A percentile compares a stretch with the other conserved stretches of the same genome.
phyloP scores from a whole-genome alignment of 2,329 filamentous ascomycete genomes.

The Clonostachys sp. region DNA sequence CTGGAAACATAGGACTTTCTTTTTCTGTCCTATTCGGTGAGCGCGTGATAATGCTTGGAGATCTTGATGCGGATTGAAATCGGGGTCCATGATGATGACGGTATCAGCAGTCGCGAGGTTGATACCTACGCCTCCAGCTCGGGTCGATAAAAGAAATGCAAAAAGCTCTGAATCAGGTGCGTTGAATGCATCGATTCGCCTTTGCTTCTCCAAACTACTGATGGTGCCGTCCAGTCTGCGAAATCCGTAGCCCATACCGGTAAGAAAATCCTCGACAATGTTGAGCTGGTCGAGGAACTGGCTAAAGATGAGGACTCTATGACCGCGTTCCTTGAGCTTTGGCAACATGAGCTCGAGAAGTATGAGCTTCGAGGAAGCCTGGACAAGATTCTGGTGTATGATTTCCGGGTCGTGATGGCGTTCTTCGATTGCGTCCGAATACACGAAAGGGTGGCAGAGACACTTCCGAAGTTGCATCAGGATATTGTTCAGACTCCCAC shows the following conservation, averaged over 20 bases:
- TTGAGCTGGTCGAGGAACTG: slow-evolving; percentile 88
- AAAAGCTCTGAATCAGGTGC: slow-evolving; percentile 78
- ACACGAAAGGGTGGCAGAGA: slow-evolving; percentile 93
- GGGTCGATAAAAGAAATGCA: slow-evolving; percentile 87
- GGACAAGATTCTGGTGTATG: slow-evolving; percentile 77
- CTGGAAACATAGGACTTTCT: slow-evolving; percentile 94
- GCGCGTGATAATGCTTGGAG: slow-evolving; percentile 92
- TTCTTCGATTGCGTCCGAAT: slow-evolving; percentile 87
- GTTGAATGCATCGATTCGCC: slow-evolving; percentile 91
- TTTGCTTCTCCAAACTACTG: slow-evolving; percentile 81
- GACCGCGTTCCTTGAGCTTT: slow-evolving; percentile 77
- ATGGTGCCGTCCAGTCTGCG: slow-evolving; percentile 84
- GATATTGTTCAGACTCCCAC: slow-evolving; percentile 86
- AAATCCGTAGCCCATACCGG: slow-evolving; percentile 67
- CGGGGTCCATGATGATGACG: slow-evolving; percentile 93
- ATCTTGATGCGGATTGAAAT: slow-evolving; percentile 98
- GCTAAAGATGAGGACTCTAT: slow-evolving; percentile 91
- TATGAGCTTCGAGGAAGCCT: slow-evolving; percentile 86
- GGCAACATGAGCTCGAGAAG: slow-evolving; percentile 82
- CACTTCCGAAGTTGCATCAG: slow-evolving; percentile 93
- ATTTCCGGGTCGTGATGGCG: slow-evolving; percentile 55
- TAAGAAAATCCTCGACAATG: slow-evolving; percentile 88
- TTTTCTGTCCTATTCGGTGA: slow-evolving; percentile 93
- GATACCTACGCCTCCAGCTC: slow-evolving; percentile 94
- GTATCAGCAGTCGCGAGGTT: slow-evolving; percentile 96